Conservation (phyloP, 768 basidiomycete genomes). For the Crassisporium funariophilum region DNA sequence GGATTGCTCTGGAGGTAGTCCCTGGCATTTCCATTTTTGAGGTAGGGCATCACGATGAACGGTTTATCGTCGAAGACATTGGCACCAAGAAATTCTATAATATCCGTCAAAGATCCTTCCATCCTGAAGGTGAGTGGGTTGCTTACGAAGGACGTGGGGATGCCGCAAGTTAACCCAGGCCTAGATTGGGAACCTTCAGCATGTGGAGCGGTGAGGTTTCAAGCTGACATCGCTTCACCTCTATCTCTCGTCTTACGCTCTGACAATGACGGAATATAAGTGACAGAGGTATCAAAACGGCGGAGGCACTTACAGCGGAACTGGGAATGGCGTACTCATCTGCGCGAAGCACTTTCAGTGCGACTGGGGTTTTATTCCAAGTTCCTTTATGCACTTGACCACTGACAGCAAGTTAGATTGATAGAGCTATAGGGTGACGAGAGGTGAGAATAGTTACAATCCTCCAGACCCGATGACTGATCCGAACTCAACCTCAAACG, state of each 20-base stretch:
- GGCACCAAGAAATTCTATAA: conserved; percentile 26
- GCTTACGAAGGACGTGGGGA: conserved; percentile 24
- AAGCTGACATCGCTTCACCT: no score
- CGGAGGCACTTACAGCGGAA: conserved; percentile 8
- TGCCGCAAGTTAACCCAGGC: conserved; percentile 21
- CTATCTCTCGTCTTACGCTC: conserved; percentile 14
- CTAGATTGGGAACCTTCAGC: conserved; percentile 3
- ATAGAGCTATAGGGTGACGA: background rate
- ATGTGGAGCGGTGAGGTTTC: background rate
- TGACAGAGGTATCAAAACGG: background rate
- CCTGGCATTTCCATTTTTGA: conserved; percentile 22
- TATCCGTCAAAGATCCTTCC: background rate
- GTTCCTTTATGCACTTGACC: conserved; percentile 22
- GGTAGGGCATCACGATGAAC: conserved; percentile 28
- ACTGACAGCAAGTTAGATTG: conserved; percentile 1
- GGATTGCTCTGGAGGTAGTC: conserved; percentile 19
- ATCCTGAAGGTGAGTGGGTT: background rate
- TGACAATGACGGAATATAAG: background rate
- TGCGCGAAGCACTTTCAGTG: conserved; percentile 23
- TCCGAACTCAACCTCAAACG: conserved; percentile 27
- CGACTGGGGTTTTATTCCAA: conserved; percentile 26
- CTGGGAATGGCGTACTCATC: conserved; percentile 13
- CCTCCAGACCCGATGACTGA: conserved; percentile 26
- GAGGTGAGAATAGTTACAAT: conserved; percentile 15
- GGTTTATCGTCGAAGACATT: conserved; percentile 26